Evolutionary conservation across 768 basidiomycete species (phyloP).

Genomic region (Leccinellum rugosiceps): DNA sequence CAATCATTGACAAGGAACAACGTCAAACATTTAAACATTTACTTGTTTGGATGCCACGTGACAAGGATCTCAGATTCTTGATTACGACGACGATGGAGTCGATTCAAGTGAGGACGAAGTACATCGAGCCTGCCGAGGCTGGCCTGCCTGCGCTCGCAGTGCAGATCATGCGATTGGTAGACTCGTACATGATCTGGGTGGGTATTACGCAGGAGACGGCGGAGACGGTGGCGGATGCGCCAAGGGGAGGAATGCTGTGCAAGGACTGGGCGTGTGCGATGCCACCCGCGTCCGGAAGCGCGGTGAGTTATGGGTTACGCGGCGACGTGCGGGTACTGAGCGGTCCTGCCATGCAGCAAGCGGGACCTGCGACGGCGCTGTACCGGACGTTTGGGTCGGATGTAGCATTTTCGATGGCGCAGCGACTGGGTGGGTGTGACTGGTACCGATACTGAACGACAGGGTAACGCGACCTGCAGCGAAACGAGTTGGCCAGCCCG

Average conservation of each 20-base stretch:
- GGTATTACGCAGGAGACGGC: constrained; percentile 52
- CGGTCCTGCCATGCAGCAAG: not conserved
- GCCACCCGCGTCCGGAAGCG: constrained; percentile 41
- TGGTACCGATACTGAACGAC: not conserved
- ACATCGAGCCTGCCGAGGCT: constrained; percentile 48
- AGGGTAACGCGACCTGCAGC: constrained; percentile 38
- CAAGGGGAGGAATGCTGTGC: constrained; percentile 53
- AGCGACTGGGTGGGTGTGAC: constrained; percentile 64
- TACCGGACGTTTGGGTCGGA: constrained; percentile 63
- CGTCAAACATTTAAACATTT: too few relatives aligned
- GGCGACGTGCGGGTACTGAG: constrained; percentile 1
- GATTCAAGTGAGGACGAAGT: constrained; percentile 47
- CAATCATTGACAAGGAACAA: too few relatives aligned
- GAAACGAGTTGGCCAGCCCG: constrained; percentile 58
- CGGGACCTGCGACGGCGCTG: constrained; percentile 53
- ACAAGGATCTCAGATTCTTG: not conserved
- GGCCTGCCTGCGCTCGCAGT: constrained; percentile 58
- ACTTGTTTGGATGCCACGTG: constrained; percentile 18
- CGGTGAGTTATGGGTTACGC: constrained; percentile 18
- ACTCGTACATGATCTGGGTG: constrained; percentile 82
- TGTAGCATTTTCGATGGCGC: constrained; percentile 69
- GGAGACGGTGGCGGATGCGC: constrained; percentile 47
- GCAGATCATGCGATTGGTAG: constrained; percentile 62
- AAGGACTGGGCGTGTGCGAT: constrained; percentile 84
- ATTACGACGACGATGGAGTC: constrained; percentile 5